Percentiles rank a stretch among this genome's conserved stretches.
Conservation (phyloP, 23 red algal genomes). For the Cyanidium caldarium region DNA sequence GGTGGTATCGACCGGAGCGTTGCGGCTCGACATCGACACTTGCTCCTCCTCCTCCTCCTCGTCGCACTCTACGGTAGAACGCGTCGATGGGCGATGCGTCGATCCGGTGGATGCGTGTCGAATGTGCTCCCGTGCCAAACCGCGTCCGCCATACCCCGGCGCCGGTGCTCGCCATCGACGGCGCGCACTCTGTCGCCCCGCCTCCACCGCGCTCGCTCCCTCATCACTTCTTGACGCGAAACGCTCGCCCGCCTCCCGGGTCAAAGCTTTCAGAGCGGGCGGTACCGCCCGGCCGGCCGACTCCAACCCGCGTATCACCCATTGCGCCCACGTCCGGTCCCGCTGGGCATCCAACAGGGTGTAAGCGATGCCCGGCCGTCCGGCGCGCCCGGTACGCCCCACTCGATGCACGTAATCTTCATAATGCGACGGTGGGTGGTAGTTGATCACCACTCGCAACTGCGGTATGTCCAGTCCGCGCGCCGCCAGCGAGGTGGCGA, state of each 20-base stretch:
- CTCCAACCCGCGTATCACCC: neutral
- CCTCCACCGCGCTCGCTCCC: too few species aligned
- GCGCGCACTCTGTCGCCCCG: too few species aligned
- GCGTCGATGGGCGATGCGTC: too few species aligned
- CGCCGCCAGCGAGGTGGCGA: constrained; percentile 85
- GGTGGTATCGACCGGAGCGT: too few species aligned
- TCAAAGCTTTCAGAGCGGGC: neutral
- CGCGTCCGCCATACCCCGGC: too few species aligned
- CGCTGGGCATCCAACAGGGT: constrained; percentile 85
- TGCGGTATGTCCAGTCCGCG: constrained; percentile 80
- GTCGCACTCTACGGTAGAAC: too few species aligned
- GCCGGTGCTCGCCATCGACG: too few species aligned
- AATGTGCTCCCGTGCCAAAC: too few species aligned
- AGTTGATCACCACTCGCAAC: constrained; percentile 81
- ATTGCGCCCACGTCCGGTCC: neutral
- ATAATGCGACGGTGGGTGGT: constrained; percentile 71
- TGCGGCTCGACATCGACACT: too few species aligned
- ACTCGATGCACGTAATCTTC: constrained; percentile 99
- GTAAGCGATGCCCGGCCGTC: constrained; percentile 51
- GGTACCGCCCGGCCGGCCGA: neutral
- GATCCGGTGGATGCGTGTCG: too few species aligned
- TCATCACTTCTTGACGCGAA: too few species aligned
- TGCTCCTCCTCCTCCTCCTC: too few species aligned
- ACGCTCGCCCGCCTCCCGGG: neutral
- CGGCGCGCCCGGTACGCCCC: constrained; percentile 82